Evolutionary conservation across 2,329 filamentous ascomycete genomes (phyloP).

Genomic region (Phoma sp.): DNA sequence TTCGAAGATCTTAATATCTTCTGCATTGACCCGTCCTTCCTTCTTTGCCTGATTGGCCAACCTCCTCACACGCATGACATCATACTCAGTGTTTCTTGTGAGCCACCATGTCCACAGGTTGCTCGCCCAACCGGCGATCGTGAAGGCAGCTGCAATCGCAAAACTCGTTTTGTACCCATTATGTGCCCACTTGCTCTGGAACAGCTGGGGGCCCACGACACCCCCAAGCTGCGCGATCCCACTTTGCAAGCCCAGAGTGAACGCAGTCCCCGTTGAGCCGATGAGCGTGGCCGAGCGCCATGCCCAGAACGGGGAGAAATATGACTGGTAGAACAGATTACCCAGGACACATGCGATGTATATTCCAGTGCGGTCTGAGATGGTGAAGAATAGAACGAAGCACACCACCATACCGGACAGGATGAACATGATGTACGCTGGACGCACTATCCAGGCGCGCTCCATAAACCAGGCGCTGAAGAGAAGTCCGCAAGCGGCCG

Average conservation of each 20-base stretch:
- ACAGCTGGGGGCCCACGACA: slow-evolving; percentile 54
- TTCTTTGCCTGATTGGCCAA: slow-evolving; percentile 24
- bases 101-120: slow-evolving; percentile 53
- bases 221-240: slow-evolving; percentile 54
- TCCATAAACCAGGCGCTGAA: slow-evolving; percentile 51
- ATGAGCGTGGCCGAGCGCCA: slow-evolving; percentile 22
- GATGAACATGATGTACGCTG: slow-evolving; percentile 51
- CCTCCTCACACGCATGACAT: slow-evolving; percentile 39
- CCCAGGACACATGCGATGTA: slow-evolving; percentile 55
- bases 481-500: slow-evolving; percentile 47
- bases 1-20: slow-evolving; percentile 27
- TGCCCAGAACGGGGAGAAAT: slow-evolving; percentile 40
- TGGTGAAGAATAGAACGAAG: slow-evolving; percentile 53
- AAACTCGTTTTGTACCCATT: slow-evolving; percentile 50
- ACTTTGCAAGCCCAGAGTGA: slow-evolving; percentile 53
- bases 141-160: slow-evolving; percentile 46
- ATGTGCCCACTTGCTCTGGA: slow-evolving; percentile 51
- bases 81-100: slow-evolving; percentile 50
- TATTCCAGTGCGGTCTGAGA: slow-evolving; percentile 44
- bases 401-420: slow-evolving; percentile 50
- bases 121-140: slow-evolving; percentile 45
- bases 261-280: slow-evolving; percentile 54
- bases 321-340: slow-evolving; percentile 52
- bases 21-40: slow-evolving; percentile 21
- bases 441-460: slow-evolving; percentile 50